A percentile compares a stretch with the other conserved stretches of the same genome.
phyloP scores from a whole-genome alignment of 371 early-diverging fungal species.

The Thermomucor indicae-seudaticae region DNA sequence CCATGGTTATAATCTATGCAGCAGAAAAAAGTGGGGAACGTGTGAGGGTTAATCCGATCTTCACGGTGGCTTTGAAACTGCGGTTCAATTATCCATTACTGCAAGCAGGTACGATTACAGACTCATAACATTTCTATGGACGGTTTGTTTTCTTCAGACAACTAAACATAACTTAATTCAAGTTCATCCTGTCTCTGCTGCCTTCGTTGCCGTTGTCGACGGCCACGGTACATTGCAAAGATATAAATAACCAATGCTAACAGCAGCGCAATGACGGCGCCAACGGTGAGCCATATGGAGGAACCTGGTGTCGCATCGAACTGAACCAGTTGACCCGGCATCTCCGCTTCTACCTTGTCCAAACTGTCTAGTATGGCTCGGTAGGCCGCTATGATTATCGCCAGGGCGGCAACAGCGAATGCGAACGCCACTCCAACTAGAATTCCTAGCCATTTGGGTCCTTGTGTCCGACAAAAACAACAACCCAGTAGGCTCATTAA shows the following conservation, averaged over 20 bases:
- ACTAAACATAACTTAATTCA: slow-evolving; percentile 4
- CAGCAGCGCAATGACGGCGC: not conserved
- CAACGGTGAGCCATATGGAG: slow-evolving; percentile 11
- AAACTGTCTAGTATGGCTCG: slow-evolving; percentile 1
- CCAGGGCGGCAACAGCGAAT: slow-evolving; percentile 8
- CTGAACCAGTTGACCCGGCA: slow-evolving; percentile 5
- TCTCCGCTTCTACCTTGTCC: not conserved
- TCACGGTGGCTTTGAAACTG: too few species aligned
- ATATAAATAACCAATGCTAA: not conserved
- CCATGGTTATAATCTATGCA: slow-evolving; percentile 3
- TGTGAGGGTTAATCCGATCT: too few species aligned
- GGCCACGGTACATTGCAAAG: not conserved
- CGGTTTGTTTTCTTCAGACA: too few species aligned
- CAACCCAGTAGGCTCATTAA: not conserved
- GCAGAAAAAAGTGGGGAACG: too few species aligned
- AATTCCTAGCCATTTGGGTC: not conserved
- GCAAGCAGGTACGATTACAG: too few species aligned
- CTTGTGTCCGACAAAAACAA: too few species aligned
- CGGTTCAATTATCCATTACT: too few species aligned
- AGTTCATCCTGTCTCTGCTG: slow-evolving; percentile 1
- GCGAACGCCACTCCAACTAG: not conserved
- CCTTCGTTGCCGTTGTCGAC: not conserved
- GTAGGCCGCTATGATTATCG: slow-evolving; percentile 8
- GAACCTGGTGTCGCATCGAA: slow-evolving; percentile 3
- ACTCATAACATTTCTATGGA: too few species aligned